Percentiles rank a stretch among this genome's conserved stretches.
phyloP scores from a whole-genome alignment of 305 asterid genomes.

The Fraxinus angustifolia region DNA sequence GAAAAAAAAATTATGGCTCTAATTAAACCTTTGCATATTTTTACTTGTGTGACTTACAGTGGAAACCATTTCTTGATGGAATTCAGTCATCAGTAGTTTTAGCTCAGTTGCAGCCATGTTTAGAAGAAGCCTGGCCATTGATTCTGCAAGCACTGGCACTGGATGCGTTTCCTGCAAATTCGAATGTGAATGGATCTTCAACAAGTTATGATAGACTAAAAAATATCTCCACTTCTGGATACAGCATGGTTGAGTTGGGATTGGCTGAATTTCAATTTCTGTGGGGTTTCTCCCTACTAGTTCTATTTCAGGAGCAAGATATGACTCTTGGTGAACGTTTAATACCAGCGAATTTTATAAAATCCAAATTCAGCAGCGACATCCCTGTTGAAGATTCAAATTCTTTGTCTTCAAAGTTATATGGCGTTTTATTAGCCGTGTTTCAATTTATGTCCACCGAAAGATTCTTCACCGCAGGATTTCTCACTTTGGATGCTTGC shows the following conservation, averaged over 20 bases:
- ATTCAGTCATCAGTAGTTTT: slow-evolving; percentile 77
- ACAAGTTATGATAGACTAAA: slow-evolving; percentile 39
- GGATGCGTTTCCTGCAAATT: slow-evolving; percentile 80
- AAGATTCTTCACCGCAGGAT: slow-evolving; percentile 69
- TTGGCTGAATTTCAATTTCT: slow-evolving; percentile 69
- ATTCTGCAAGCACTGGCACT: slow-evolving; percentile 86
- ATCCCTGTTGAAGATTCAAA: slow-evolving; percentile 45
- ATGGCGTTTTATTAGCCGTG: slow-evolving; percentile 54
- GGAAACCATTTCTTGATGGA: slow-evolving; percentile 98
- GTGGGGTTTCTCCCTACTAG: slow-evolving; percentile 80
- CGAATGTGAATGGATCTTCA: slow-evolving; percentile 43
- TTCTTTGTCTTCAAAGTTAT: slow-evolving; percentile 46
- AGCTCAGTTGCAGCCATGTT: slow-evolving; percentile 72
- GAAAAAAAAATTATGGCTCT: slow-evolving; percentile 19
- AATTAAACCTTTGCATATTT: slow-evolving; percentile 17
- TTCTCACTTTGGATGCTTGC: slow-evolving; percentile 70
- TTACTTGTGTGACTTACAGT: slow-evolving; percentile 50
- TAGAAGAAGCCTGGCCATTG: slow-evolving; percentile 97
- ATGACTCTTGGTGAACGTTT: slow-evolving; percentile 33
- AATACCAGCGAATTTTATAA: slow-evolving; percentile 42
- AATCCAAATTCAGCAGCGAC: slow-evolving; percentile 54
- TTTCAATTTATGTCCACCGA: slow-evolving; percentile 61
- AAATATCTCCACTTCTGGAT: slow-evolving; percentile 62
- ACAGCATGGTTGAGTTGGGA: slow-evolving; percentile 78
- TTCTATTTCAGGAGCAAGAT: slow-evolving; percentile 81